phyloP scores from a whole-genome alignment of 2,329 filamentous ascomycete species.

The Exserohilum rostratum region DNA sequence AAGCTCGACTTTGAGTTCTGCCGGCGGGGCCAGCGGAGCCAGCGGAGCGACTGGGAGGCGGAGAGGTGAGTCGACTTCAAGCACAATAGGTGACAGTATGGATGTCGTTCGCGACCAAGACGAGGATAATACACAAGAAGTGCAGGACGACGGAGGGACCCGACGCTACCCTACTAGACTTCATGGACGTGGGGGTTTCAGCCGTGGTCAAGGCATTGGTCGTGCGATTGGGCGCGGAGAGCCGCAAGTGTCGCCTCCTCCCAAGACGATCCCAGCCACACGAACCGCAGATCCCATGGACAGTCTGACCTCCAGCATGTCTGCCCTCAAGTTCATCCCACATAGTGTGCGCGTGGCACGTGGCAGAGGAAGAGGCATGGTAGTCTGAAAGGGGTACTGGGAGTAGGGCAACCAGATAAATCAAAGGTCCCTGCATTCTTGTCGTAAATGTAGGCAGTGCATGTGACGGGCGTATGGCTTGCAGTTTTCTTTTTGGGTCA shows the following conservation, averaged over 20 bases:
- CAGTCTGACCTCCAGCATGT: slow-evolving; percentile 70
- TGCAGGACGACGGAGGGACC: slow-evolving; percentile 15
- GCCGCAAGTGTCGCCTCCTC: not conserved
- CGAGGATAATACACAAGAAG: slow-evolving; percentile 10
- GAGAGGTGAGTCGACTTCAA: slow-evolving; percentile 28
- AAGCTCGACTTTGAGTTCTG: slow-evolving; percentile 33
- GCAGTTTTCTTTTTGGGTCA: not conserved
- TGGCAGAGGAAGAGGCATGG: slow-evolving; percentile 25
- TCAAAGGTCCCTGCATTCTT: not conserved
- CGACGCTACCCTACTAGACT: slow-evolving; percentile 30
- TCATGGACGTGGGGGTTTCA: slow-evolving; percentile 41
- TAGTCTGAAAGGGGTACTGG: not conserved
- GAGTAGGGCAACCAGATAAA: not conserved
- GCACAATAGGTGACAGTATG: slow-evolving; percentile 29
- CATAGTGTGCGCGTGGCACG: slow-evolving; percentile 39
- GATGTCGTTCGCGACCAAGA: slow-evolving; percentile 29
- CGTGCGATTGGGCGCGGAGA: slow-evolving; percentile 17
- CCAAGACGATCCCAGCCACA: slow-evolving; percentile 3
- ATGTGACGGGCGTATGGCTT: not conserved
- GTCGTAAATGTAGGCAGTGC: not conserved
- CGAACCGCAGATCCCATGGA: slow-evolving; percentile 63
- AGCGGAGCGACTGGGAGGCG: slow-evolving; percentile 10
- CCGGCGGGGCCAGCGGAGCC: slow-evolving; percentile 7
- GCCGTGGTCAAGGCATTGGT: slow-evolving; percentile 25
- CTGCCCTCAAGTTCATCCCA: slow-evolving; percentile 73